Base-by-base conservation (phyloP, 1,284 basidiomycete genomes). In the Ganoderma multipileum region DNA sequence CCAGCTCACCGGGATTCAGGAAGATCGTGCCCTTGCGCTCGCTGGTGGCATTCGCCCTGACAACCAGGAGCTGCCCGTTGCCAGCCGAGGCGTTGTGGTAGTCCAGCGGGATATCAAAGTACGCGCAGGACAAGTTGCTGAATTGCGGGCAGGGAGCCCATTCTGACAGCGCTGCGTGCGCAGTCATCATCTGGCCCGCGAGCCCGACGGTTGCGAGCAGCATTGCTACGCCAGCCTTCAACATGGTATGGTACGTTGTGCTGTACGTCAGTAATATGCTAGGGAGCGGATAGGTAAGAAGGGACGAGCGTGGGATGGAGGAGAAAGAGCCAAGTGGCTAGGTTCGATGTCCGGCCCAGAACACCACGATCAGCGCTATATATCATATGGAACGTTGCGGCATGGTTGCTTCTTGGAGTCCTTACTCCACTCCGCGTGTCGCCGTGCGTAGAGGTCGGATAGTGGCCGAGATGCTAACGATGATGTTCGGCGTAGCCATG, bases 21-120 rank as follows among this genome's bases (percentile, higher is more conserved):
- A 72, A 72, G 26, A 72, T 62, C 30, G 66, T 72, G 18, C 71
- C 71, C 38, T 66, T 67, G 39, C 44, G 54, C 18, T 64, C 58
- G 5, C 52, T 36, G 20, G 71, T 69, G 9, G 71, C 71, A 36
- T 63, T 66, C 4, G 64, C 61, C 14, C 70, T 72, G 41, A 70
- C 68, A 20, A 72, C 68, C 3, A 69, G 64, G 0, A 72, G 55
- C 4, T 65, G 61, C 1, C 68, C 71, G 9, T 47, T 66, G 0
- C 71, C 71, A 3, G 66, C 66, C 1, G 71, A 70, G 12, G 57
- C 14, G 41, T 70, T 60, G 64, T 72, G 64, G 61, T 72, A 72
- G 61, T 72, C 68, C 18, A 72, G 52, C 42, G 71, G 71, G 36
- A 72, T 55, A 33, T 61, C 41, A 14, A 72, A 68, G 62, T 68